A percentile compares a stretch with the other conserved stretches of the same genome.
phyloP scores from a whole-genome alignment of 129 eudicot genomes.

The Scalesia atractyloides region DNA sequence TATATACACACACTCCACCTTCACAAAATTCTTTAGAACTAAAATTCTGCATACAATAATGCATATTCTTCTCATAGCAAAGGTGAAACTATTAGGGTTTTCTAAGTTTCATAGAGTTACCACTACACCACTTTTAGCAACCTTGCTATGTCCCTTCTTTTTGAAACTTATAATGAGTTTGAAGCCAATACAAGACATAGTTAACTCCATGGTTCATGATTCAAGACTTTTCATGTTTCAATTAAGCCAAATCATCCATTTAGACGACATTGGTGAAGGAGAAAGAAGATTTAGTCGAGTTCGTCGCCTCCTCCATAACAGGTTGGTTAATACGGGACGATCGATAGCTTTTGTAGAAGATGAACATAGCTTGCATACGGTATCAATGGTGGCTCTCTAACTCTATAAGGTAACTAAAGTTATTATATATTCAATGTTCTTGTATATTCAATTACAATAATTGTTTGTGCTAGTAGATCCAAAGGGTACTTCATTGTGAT shows the following conservation, averaged over 20 bases:
- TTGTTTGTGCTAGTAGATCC: background rate
- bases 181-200: constrained; percentile 34
- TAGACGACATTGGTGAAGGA: background rate
- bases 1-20: background rate
- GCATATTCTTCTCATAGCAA: constrained; percentile 42
- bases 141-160: constrained; percentile 52
- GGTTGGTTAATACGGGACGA: constrained; percentile 19
- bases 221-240: constrained; percentile 59
- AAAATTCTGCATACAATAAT: constrained; percentile 24
- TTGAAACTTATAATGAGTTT: constrained; percentile 41
- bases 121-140: constrained; percentile 35
- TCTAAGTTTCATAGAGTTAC: constrained; percentile 21
- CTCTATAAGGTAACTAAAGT: background rate
- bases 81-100: constrained; percentile 34
- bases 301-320: constrained; percentile 31
- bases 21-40: background rate
- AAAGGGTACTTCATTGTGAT: background rate
- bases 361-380: constrained; percentile 37
- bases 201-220: constrained; percentile 15
- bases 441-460: background rate
- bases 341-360: constrained; percentile 4
- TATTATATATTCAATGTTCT: too few species aligned
- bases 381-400: constrained; percentile 51
- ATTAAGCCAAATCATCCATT: constrained; percentile 32
- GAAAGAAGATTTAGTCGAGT: constrained; percentile 45